phyloP scores from a whole-genome alignment of 495 filamentous ascomycete genomes.

The Pyrenopolyporus hunteri region DNA sequence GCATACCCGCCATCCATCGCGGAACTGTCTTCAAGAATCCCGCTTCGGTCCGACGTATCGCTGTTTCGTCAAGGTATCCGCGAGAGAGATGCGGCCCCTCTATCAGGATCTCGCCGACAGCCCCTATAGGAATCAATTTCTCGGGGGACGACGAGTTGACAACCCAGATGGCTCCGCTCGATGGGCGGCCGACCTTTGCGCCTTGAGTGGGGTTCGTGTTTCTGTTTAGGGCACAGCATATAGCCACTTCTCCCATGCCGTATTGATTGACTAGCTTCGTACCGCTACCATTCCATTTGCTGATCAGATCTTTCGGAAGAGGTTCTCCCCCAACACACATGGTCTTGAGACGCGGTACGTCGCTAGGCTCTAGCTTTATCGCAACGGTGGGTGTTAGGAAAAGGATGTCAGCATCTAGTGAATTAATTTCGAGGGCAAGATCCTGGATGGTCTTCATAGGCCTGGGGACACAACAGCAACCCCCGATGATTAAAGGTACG shows the following conservation, averaged over 20 bases:
- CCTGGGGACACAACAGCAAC: constrained; percentile 53
- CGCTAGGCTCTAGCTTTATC: constrained; percentile 41
- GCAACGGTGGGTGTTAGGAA: constrained; percentile 48
- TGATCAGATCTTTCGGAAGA: constrained; percentile 17
- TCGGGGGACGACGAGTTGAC: constrained; percentile 42
- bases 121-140: constrained; percentile 45
- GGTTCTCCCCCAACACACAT: constrained; percentile 53
- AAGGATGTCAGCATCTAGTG: constrained; percentile 42
- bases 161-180: constrained; percentile 43
- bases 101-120: constrained; percentile 49
- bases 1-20: constrained; percentile 8
- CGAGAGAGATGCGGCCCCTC: constrained; percentile 42
- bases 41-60: constrained; percentile 35
- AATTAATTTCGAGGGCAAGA: constrained; percentile 46
- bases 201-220: constrained; percentile 1
- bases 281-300: constrained; percentile 7
- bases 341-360: constrained; percentile 51
- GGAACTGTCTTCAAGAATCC: constrained; percentile 40
- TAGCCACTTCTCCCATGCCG: constrained; percentile 19
- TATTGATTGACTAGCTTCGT: constrained; percentile 19
- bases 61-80: constrained; percentile 46
- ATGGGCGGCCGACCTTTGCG: constrained; percentile 12
- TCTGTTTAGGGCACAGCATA: constrained; percentile 21
- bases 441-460: constrained; percentile 41
- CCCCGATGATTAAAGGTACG: constrained; percentile 50